A percentile compares a stretch with the other conserved stretches of the same genome.
phyloP scores from a whole-genome alignment of 805 yeast genomes.

The Sungouiozyma ichnusensis region DNA sequence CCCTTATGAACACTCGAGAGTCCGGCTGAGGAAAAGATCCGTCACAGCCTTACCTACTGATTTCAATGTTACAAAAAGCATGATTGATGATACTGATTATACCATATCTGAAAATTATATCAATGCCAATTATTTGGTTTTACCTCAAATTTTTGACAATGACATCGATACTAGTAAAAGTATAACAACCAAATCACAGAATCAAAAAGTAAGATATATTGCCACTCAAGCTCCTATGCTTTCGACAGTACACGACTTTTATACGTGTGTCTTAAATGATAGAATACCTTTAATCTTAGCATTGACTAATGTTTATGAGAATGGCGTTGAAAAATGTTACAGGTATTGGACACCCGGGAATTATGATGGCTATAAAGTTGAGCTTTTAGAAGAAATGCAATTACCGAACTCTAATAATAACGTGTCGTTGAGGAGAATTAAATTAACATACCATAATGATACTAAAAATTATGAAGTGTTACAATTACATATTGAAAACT shows the following conservation, averaged over 20 bases:
- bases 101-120: constrained; percentile 47
- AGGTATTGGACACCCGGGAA: constrained; percentile 66
- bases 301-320: constrained; percentile 65
- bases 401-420: constrained; percentile 4
- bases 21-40: constrained; percentile 35
- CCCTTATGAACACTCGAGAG: constrained; percentile 80
- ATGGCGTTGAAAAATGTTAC: constrained; percentile 69
- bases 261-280: constrained; percentile 64
- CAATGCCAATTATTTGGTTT: constrained; percentile 66
- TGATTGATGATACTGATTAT: not conserved
- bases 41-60: constrained; percentile 1
- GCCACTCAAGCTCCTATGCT: constrained; percentile 86
- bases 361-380: constrained; percentile 29
- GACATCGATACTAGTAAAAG: constrained; percentile 4
- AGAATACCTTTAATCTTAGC: constrained; percentile 59
- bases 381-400: constrained; percentile 16
- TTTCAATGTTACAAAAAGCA: not conserved
- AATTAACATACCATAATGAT: constrained; percentile 28
- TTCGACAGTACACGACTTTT: constrained; percentile 71
- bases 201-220: constrained; percentile 42
- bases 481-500: constrained; percentile 67
- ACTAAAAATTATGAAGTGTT: constrained; percentile 36
- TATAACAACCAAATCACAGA: constrained; percentile 4
- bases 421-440: constrained; percentile 29
- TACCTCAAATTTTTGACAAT: constrained; percentile 12